phyloP scores from a whole-genome alignment of 345 rosid genomes.

The Salix arbutifolia region DNA sequence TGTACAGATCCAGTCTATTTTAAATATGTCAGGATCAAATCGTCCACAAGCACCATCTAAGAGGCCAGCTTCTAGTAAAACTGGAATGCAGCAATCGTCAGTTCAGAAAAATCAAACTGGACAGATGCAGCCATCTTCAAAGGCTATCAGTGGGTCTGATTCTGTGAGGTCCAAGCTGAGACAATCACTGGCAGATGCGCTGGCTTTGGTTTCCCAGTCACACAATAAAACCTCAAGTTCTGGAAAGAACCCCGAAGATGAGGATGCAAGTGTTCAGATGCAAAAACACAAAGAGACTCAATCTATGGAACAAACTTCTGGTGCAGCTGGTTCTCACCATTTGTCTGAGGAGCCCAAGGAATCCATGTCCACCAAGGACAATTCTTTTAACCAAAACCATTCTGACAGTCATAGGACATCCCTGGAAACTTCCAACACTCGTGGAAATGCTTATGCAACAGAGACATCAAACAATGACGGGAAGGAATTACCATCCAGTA shows the following conservation, averaged over 20 bases:
- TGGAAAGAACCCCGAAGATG: constrained; percentile 36
- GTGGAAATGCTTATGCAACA: constrained; percentile 20
- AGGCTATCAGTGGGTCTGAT: constrained; percentile 43
- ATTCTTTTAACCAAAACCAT: constrained; percentile 16
- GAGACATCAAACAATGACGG: constrained; percentile 25
- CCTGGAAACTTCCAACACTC: constrained; percentile 17
- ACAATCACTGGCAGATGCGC: constrained; percentile 71
- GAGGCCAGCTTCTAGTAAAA: constrained; percentile 40
- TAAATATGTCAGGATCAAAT: constrained; percentile 38
- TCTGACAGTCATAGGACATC: constrained; percentile 17
- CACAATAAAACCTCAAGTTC: constrained; percentile 31
- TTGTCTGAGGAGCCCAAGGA: constrained; percentile 24
- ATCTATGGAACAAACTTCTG: constrained; percentile 17
- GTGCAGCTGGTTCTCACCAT: constrained; percentile 15
- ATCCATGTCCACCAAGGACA: constrained; percentile 19
- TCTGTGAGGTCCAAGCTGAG: constrained; percentile 79
- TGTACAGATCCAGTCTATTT: constrained; percentile 33
- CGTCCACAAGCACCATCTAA: constrained; percentile 38
- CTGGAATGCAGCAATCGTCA: constrained; percentile 32
- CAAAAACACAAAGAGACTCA: constrained; percentile 22
- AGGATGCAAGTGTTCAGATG: constrained; percentile 23
- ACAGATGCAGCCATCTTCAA: constrained; percentile 37
- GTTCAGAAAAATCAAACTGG: constrained; percentile 41
- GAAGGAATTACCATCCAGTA: constrained; percentile 38
- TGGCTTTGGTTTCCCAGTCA: constrained; percentile 57